Evolutionary conservation across 495 filamentous ascomycete genomes (phyloP), one percentile per base, ranked within the genome.

Genomic region (Podospora bellae-mahoneyi): DNA sequence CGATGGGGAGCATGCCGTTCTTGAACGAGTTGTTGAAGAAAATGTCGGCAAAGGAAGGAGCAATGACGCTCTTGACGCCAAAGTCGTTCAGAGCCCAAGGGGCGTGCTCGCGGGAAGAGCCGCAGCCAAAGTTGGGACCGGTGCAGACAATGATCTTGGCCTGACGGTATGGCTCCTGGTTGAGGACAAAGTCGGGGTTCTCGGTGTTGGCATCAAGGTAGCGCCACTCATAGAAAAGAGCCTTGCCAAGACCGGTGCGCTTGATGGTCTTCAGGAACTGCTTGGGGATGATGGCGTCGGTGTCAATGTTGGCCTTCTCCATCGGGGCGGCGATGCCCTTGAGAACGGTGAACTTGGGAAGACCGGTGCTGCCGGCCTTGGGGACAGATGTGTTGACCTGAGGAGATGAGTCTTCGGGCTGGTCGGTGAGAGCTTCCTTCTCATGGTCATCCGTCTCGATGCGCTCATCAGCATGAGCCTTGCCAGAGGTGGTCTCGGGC

Each of bases 11-110:
- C 95, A 99, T 99, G 80, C 94, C 95, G 82, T 99, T 99, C 86
- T 99, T 99, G 87, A 97, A 97, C 19, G 92, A 96, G 83, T 99
- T 99, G 86, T 97, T 99, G 88, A 93, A 96, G 87, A 97, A 97
- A 80, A 99, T 99, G 75, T 99, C 95, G 67, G 93, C 94, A 74
- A 91, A 99, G 18, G 89, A 92, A 13, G 93, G 92, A 1, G 94
- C 95, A 72, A 98, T 96, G 70, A 98, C 85, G 76, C 91, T 93
- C 74, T 89, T 92, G 81, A 99, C 95, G 67, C 95, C 95, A 73
- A 98, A 98, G 79, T 99, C 95, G 61, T 95, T 88, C 28, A 99
- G 85, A 23, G 95, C 94, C 95, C 95, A 99, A 27, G 95, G 95
- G 18, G 95, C 95, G 82, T 99, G 95, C 81, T 99, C 95, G 71